Conservation (phyloP, 805 yeast species). For the Starmera amethionina region DNA sequence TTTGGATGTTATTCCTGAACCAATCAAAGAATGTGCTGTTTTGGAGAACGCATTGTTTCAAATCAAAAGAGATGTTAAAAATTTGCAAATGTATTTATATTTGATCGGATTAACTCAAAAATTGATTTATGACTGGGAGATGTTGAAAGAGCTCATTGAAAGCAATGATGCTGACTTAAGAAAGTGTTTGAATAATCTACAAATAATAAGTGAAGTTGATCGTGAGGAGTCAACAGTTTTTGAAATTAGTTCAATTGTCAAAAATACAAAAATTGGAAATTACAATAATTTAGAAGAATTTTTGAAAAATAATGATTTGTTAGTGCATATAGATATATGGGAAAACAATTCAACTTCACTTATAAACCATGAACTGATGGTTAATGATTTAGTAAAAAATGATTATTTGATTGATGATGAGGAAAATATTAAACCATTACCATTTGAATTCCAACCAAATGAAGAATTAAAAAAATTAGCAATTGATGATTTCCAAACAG, state of each 20-base stretch:
- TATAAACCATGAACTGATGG: slow-evolving; percentile 23
- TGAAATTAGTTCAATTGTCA: neutral
- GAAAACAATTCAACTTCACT: neutral
- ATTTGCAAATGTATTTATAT: slow-evolving; percentile 29
- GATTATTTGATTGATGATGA: slow-evolving; percentile 22
- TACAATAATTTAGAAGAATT: too few species aligned
- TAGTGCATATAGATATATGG: too few species aligned
- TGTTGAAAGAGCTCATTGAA: slow-evolving; percentile 21
- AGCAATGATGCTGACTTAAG: slow-evolving; percentile 33
- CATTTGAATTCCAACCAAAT: slow-evolving; percentile 31
- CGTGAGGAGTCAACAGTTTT: neutral
- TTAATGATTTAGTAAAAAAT: slow-evolving; percentile 17
- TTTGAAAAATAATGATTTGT: too few species aligned
- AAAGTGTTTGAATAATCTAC: slow-evolving; percentile 34
- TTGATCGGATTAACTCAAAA: slow-evolving; percentile 28
- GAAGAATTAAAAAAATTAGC: slow-evolving; percentile 1
- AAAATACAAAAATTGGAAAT: neutral
- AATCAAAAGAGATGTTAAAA: slow-evolving; percentile 12
- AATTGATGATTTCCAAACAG: too few species aligned
- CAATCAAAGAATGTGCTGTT: slow-evolving; percentile 33
- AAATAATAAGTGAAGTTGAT: slow-evolving; percentile 24
- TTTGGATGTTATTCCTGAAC: slow-evolving; percentile 34
- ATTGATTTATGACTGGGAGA: slow-evolving; percentile 20
- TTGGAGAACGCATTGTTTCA: slow-evolving; percentile 31
- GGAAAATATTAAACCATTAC: slow-evolving; percentile 21